Evolutionary conservation across 2,329 filamentous ascomycete genomes (phyloP), one percentile per base, ranked within the genome.

Genomic region (Botryotinia globosa): DNA sequence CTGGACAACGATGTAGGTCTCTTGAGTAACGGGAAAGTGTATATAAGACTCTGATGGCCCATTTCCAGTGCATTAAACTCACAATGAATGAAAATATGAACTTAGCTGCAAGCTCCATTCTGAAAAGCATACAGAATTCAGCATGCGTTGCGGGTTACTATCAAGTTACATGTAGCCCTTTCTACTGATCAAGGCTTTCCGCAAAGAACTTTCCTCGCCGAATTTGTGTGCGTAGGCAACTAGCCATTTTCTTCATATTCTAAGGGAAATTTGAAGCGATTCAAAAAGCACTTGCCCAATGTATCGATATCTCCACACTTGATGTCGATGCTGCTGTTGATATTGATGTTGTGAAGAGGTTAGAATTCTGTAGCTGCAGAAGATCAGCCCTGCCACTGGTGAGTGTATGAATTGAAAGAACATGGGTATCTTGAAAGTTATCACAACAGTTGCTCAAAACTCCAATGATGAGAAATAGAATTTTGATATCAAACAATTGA

Each of bases 381-480:
- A 39, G 45, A 66, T 29, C 2, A 34, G 20, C 9, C 51, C 44
- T 29, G 12, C 7, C 10, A 54, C 5, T 16, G 14, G 12, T n/a
- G 25, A 2, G 25, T n/a, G 5, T n/a, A 14, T n/a, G 48, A 14
- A 54, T 25, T 16, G 48, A 16, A 5, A n/a, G 20, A 48, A 48
- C 20, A 48, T 2, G 0, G 0, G 14, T 7, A 54, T 54, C 25
- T n/a, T 54, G 48, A 14, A n/a, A 54, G 1, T 54, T 1, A 3
- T 3, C 3, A 0, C 3, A 16, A 16, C 3, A 14, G 1, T 14
- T 54, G 1, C 2, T 14, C 3, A n/a, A 7, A n/a, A 10, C 3
- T 54, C 8, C 12, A 51, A n/a, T 16, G 1, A n/a, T 3, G 6
- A n/a, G 4, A 7, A n/a, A 7, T 3, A 16, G 0, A 10, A 51